Evolutionary conservation across 805 yeast species (phyloP).

Genomic region (Blastobotrys attinorum): DNA sequence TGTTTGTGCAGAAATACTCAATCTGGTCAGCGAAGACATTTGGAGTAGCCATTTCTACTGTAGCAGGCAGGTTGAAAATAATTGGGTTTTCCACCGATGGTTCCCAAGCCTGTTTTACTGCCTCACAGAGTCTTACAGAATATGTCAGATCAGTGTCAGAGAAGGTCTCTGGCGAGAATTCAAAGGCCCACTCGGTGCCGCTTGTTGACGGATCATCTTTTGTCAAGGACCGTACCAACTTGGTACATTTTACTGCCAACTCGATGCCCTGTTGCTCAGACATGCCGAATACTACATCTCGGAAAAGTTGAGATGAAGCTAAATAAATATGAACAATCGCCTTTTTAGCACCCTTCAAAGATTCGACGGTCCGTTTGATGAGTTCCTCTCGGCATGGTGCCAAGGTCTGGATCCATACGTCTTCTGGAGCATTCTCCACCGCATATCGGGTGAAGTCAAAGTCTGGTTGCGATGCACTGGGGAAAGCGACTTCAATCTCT

Average conservation of each 20-base stretch:
- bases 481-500: slow-evolving; percentile 79
- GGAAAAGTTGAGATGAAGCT: slow-evolving; percentile 68
- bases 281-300: slow-evolving; percentile 62
- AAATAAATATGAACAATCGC: slow-evolving; percentile 73
- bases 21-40: slow-evolving; percentile 80
- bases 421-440: slow-evolving; percentile 64
- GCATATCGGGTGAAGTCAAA: slow-evolving; percentile 75
- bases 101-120: slow-evolving; percentile 67
- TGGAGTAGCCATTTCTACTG: slow-evolving; percentile 76
- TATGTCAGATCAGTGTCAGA: slow-evolving; percentile 61
- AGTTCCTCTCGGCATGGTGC: slow-evolving; percentile 71
- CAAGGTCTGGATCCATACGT: slow-evolving; percentile 68
- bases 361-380: slow-evolving; percentile 62
- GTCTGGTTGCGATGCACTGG: slow-evolving; percentile 72
- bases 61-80: slow-evolving; percentile 76
- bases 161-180: slow-evolving; percentile 76
- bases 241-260: slow-evolving; percentile 56
- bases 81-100: slow-evolving; percentile 60
- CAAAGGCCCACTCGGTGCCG: slow-evolving; percentile 63
- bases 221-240: slow-evolving; percentile 56
- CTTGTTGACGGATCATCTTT: slow-evolving; percentile 52
- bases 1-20: slow-evolving; percentile 57
- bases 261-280: slow-evolving; percentile 47
- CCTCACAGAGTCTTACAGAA: slow-evolving; percentile 60
- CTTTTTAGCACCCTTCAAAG: slow-evolving; percentile 62